Evolutionary conservation across 352 stramenopile genomes (phyloP), one percentile per base, ranked within the genome.

Genomic region (Globisporangium canariense): DNA sequence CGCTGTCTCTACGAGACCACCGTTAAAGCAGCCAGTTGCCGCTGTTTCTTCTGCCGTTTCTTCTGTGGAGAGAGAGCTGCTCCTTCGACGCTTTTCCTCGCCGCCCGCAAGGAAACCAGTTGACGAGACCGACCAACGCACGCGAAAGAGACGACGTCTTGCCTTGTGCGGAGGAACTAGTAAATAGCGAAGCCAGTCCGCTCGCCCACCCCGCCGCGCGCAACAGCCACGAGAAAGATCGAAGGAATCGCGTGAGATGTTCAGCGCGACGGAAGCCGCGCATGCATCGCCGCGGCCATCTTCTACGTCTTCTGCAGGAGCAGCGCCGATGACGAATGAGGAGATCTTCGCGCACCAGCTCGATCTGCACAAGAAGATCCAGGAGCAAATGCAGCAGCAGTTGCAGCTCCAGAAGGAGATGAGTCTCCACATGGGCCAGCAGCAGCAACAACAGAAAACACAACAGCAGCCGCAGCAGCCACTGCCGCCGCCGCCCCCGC

Each of bases 321-420:
- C 40, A 25, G 13, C 14, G n/a, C 53, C 61, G 22, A 90, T 93
- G 82, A 91, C 73, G 49, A 81, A 90, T 64, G 81, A 91, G 68
- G 81, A 94, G 75, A 62, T 92, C 47, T 73, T 94, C 11, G 80
- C 83, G 65, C 85, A 91, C 59, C 85, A 94, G 71, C 73, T 94
- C 61, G 74, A 91, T 56, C 57, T 94, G 70, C 85, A 94, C 75
- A 83, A 88, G 65, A 84, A 88, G 62, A 94, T 94, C 51, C 85
- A 94, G 75, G 78, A 92, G 64, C 85, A 94, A 66, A 94, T 94
- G 83, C 81, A 92, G 69, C 64, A 92, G 64, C 85, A 94, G 62
- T 86, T 94, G 79, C 81, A 92, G 67, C 64, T 92, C 36, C 85
- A 94, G 64, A 90, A 90, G 77, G 85, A 94, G 72, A 91, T 94